Evolutionary conservation across 2,329 filamentous ascomycete genomes (phyloP), one percentile per base, ranked within the genome.

Genomic region (Pseudogymnoascus sp.): DNA sequence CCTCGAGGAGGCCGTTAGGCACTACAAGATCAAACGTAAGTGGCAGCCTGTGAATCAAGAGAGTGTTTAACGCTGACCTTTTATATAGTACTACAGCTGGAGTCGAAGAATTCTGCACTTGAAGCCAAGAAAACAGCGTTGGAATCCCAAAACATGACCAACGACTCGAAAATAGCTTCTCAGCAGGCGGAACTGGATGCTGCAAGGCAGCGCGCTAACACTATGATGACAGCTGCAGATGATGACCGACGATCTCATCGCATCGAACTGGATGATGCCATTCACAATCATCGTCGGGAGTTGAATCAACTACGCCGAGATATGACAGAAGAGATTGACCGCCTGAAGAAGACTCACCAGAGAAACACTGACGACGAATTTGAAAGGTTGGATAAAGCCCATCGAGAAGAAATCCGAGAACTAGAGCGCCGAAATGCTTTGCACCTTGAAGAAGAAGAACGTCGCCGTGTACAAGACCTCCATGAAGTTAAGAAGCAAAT

Each of bases 1-100:
- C 4, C 80, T 92, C 66, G 91, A 93, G 70, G 89, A 95, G 67
- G 84, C 87, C 0, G 81, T 96, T 54, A 85, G 88, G 14, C 70
- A 90, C 8, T 89, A 90, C 68, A 96, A 93, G 77, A 79, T 66
- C 74, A 78, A 63, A 80, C 79, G 67, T 82, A 79, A 54, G 74
- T 77, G 5, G 68, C 71, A 63, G 48, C 63, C 25, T n/a, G 48
- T 41, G 10, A 39, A 41, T 41, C 14, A 34, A 36, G 16, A 21
- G 10, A 41, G 60, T 43, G n/a, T 69, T 8, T 68, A 71, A 63
- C 68, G 68, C 37, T 60, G 64, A 41, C 51, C 21, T n/a, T 34
- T 57, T 64, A 61, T 34, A 43, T 14, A 61, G 60, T 39, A 25
- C 25, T 61, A n/a, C 21, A 37, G n/a, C 19, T 61, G 11, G 60